Conservation (phyloP, 257 asterid species). For the Prunella vulgaris region DNA sequence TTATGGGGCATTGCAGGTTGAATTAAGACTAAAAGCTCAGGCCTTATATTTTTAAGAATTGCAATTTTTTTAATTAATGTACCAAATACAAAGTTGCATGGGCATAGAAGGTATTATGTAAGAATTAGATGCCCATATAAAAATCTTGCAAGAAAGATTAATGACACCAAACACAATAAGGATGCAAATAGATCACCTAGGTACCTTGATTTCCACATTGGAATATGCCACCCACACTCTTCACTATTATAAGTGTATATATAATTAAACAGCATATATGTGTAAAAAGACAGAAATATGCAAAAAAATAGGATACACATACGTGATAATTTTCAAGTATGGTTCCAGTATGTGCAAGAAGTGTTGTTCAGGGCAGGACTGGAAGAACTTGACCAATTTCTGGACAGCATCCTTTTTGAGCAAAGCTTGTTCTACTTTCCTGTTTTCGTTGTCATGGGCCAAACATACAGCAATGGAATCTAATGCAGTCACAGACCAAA, state of each 20-base stretch:
- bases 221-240: too few relatives aligned
- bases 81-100: too few relatives aligned
- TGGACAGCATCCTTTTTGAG: conserved; percentile 85
- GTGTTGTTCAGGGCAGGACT: conserved; percentile 87
- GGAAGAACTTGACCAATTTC: conserved; percentile 87
- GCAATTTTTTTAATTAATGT: too few relatives aligned
- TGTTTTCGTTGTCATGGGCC: conserved; percentile 93
- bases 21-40: too few relatives aligned
- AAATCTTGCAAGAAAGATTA: too few relatives aligned
- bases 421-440: conserved; percentile 91
- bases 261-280: not conserved
- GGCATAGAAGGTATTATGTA: too few relatives aligned
- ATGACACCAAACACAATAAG: too few relatives aligned
- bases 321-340: conserved; percentile 95
- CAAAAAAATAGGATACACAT: conserved; percentile 30
- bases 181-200: too few relatives aligned
- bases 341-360: conserved; percentile 97
- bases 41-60: too few relatives aligned
- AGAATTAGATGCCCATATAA: too few relatives aligned
- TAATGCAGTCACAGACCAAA: conserved; percentile 96
- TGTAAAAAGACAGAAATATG: not conserved
- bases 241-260: not conserved
- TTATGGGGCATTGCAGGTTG: too few relatives aligned
- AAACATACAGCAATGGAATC: conserved; percentile 97
- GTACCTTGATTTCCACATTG: too few relatives aligned